Evolutionary conservation across 169 alveolate genomes (phyloP).

Genomic region (Cryptosporidium xiaoi): DNA sequence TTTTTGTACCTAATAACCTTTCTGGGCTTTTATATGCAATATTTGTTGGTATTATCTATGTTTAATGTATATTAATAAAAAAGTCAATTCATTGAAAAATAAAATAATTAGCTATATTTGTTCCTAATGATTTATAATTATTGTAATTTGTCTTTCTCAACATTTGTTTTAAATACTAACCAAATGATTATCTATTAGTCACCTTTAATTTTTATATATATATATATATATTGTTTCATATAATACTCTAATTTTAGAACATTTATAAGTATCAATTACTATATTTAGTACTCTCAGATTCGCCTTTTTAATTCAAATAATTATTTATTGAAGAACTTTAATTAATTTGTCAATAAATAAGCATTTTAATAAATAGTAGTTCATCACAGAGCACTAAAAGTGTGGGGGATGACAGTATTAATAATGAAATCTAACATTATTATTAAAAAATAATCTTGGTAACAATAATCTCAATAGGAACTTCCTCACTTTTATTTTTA

Average conservation of each 20-base stretch:
- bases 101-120: too few relatives aligned
- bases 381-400: slow-evolving; percentile 21
- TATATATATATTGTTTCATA: not conserved
- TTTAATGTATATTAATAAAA: not conserved
- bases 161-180: too few relatives aligned
- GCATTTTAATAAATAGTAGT: not conserved
- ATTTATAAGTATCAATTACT: not conserved
- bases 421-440: too few relatives aligned
- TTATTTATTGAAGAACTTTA: not conserved
- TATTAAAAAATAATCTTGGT: too few relatives aligned
- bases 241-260: not conserved
- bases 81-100: not conserved
- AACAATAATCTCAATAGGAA: too few relatives aligned
- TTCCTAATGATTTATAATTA: too few relatives aligned
- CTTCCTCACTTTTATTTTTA: not conserved
- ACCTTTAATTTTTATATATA: too few relatives aligned
- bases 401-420: too few relatives aligned
- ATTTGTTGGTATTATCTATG: slow-evolving; percentile 12
- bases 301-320: slow-evolving; percentile 49
- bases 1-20: slow-evolving; percentile 57
- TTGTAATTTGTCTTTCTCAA: too few relatives aligned
- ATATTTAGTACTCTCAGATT: slow-evolving; percentile 58
- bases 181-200: too few relatives aligned
- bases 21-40: slow-evolving; percentile 59
- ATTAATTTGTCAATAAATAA: not conserved